phyloP scores from a whole-genome alignment of 306 rosid genomes.

The Cucurbita moschata region DNA sequence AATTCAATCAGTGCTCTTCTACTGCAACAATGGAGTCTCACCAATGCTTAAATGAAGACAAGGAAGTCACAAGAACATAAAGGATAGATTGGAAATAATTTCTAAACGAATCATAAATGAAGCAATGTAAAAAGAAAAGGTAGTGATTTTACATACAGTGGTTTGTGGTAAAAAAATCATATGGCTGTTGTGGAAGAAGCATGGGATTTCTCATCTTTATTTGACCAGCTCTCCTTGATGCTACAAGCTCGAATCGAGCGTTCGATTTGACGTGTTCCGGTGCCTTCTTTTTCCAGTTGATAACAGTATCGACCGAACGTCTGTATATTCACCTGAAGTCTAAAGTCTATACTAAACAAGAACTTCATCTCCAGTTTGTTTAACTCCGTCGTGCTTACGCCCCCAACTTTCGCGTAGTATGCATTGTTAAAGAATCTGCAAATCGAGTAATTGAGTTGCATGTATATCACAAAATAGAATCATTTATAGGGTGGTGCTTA shows the following conservation, averaged over 20 bases:
- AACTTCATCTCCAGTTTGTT: conserved; percentile 84
- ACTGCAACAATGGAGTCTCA: neutral
- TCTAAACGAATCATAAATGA: neutral
- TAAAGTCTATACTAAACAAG: conserved; percentile 70
- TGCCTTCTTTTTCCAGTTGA: conserved; percentile 52
- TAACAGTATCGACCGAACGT: conserved; percentile 60
- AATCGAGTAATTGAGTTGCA: conserved; percentile 5
- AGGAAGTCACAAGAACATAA: neutral
- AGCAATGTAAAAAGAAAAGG: neutral
- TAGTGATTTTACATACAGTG: neutral
- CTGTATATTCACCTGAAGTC: conserved; percentile 64
- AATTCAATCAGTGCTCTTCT: neutral
- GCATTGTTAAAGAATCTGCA: conserved; percentile 90
- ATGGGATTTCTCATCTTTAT: conserved; percentile 47
- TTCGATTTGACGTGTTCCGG: conserved; percentile 52
- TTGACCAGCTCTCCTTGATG: conserved; percentile 59
- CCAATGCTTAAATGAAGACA: neutral
- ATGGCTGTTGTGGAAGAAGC: conserved; percentile 61
- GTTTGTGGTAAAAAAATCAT: conserved; percentile 13
- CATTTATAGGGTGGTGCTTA: conserved; percentile 22
- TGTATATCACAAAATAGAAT: neutral
- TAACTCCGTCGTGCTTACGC: conserved; percentile 65
- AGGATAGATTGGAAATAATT: neutral
- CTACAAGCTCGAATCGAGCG: conserved; percentile 67
- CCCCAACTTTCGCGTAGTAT: conserved; percentile 93